Percentiles rank a stretch among this genome's conserved stretches.
Evolutionary conservation across 495 filamentous ascomycete species (phyloP).

Genomic region (Terfezia claveryi): DNA sequence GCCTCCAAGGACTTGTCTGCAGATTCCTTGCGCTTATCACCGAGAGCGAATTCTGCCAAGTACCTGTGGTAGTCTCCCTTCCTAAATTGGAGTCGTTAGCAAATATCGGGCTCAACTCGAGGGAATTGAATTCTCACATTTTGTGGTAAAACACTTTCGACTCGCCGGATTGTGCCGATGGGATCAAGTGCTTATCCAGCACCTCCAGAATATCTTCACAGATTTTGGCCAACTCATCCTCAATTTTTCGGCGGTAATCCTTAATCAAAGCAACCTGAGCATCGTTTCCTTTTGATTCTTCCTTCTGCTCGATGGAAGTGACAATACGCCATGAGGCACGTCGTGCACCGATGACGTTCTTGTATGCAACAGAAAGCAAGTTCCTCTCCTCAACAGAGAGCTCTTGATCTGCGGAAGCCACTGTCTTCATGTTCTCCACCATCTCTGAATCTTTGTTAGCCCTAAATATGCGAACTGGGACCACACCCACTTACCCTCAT

Average conservation of each 20-base stretch:
- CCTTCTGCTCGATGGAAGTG: conserved; percentile 99
- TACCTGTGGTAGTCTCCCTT: conserved; percentile 99
- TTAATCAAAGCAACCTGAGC: conserved; percentile 85
- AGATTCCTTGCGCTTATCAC: conserved; percentile 92
- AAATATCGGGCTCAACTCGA: neutral
- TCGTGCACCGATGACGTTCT: conserved; percentile 98
- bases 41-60: conserved; percentile 92
- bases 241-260: conserved; percentile 99
- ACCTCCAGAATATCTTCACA: conserved; percentile 97
- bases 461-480: neutral
- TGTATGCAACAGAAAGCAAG: conserved; percentile 97
- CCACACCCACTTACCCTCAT: conserved; percentile 58
- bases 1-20: conserved; percentile 93
- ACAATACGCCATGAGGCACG: conserved; percentile 99
- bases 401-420: conserved; percentile 90
- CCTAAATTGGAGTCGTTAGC: conserved; percentile 32
- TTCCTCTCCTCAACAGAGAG: conserved; percentile 98
- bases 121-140: conserved; percentile 39
- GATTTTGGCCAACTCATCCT: conserved; percentile 95
- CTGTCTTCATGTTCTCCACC: conserved; percentile 99
- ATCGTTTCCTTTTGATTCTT: conserved; percentile 98
- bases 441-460: conserved; percentile 45
- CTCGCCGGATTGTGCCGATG: conserved; percentile 87
- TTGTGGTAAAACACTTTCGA: conserved; percentile 99
- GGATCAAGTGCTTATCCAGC: conserved; percentile 87